Conservation (phyloP, 352 stramenopile genomes). For the Pseudoperonospora humuli region DNA sequence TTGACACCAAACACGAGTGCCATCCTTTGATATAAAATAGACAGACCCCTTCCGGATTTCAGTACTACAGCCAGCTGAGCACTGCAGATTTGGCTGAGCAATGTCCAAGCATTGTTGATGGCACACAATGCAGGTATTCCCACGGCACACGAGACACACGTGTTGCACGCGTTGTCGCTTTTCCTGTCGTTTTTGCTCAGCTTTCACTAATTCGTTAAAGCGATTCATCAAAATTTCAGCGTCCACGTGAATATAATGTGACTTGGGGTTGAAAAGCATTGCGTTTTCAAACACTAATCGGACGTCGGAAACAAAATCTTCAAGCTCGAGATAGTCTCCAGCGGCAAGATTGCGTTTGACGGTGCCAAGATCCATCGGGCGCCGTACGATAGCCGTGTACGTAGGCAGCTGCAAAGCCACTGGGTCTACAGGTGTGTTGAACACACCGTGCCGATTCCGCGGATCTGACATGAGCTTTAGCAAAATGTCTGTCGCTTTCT, state of each 20-base stretch:
- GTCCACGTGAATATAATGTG: conserved; percentile 72
- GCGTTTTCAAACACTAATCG: conserved; percentile 87
- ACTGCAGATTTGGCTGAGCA: conserved; percentile 57
- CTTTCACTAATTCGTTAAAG: conserved; percentile 59
- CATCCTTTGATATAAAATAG: conserved; percentile 68
- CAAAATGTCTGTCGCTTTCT: conserved; percentile 57
- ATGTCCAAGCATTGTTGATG: conserved; percentile 62
- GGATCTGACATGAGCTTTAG: conserved; percentile 66
- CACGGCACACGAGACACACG: conserved; percentile 49
- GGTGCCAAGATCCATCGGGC: conserved; percentile 90
- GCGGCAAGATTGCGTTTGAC: conserved; percentile 75
- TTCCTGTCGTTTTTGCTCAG: conserved; percentile 29
- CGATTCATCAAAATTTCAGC: conserved; percentile 46
- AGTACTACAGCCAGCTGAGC: conserved; percentile 58
- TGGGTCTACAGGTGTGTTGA: conserved; percentile 71
- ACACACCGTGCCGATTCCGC: conserved; percentile 62
- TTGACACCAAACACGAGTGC: conserved; percentile 71
- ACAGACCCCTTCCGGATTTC: conserved; percentile 72
- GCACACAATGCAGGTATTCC: conserved; percentile 66
- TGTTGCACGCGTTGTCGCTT: conserved; percentile 47
- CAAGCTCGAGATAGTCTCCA: conserved; percentile 76
- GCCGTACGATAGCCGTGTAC: conserved; percentile 58
- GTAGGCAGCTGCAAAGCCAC: conserved; percentile 59
- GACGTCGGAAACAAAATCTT: conserved; percentile 75
- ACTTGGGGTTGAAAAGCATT: conserved; percentile 76